Percentiles rank a stretch among this genome's conserved stretches.
Evolutionary conservation across 345 rosid genomes (phyloP).

Genomic region (Cardamine occulta): DNA sequence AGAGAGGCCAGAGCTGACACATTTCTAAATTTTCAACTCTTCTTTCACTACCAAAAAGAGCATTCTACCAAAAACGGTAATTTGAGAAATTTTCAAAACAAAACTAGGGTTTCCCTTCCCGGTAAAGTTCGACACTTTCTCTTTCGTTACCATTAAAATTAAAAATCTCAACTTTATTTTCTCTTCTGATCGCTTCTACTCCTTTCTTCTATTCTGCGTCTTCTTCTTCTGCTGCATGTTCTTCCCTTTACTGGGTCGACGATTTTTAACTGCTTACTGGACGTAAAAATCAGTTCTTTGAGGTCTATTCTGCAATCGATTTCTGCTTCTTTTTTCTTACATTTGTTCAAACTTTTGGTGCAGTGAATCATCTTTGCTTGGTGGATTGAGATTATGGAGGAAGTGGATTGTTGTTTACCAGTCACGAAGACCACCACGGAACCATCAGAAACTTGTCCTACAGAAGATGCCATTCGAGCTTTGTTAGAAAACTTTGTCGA

Average conservation of each 20-base stretch:
- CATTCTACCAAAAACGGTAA: no score
- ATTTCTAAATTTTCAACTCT: not conserved
- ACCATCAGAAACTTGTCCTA: constrained; percentile 52
- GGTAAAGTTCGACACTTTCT: constrained; percentile 30
- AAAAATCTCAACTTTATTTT: not conserved
- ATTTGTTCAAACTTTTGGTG: not conserved
- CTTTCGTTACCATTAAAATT: not conserved
- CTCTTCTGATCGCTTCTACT: not conserved
- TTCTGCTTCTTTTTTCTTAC: not conserved
- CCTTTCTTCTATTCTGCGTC: not conserved
- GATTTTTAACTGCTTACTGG: not conserved
- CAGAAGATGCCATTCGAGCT: constrained; percentile 67
- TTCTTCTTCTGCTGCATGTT: constrained; percentile 4
- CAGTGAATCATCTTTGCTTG: not conserved
- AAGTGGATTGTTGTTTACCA: not conserved
- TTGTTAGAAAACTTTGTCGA: constrained; percentile 68
- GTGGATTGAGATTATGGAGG: constrained; percentile 23
- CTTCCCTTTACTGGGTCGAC: not conserved
- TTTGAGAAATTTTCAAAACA: not conserved
- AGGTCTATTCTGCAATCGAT: not conserved
- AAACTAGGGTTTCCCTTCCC: constrained; percentile 32
- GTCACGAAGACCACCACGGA: constrained; percentile 35
- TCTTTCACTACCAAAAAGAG: constrained; percentile 20
- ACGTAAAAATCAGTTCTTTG: not conserved
- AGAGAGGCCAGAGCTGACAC: constrained; percentile 3